Percentiles rank a stretch among this genome's conserved stretches.
These are phyloP conservation scores for Claviceps digitariae DNA, from an alignment of 2,329 filamentous ascomycete species.

Conservation along the genomic window DNA sequence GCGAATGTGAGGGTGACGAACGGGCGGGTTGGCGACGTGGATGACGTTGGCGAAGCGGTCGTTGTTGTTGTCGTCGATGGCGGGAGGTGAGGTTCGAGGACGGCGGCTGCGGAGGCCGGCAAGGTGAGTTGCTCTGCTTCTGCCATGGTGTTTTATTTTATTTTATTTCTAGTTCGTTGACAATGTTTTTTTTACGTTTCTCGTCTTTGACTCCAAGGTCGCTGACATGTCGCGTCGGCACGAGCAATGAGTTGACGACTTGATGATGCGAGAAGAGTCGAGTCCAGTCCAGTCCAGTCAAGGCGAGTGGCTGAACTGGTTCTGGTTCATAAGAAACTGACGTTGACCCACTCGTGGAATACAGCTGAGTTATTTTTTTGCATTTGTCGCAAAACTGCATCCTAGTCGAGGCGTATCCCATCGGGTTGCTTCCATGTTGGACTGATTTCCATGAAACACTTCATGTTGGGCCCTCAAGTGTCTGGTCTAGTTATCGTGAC, in stretches of 20 bases:
- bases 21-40: constrained; percentile 14
- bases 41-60: not conserved
- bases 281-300: not conserved
- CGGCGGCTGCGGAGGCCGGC: constrained; percentile 15
- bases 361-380: too few species aligned
- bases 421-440: too few species aligned
- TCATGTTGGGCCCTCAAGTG: too few species aligned
- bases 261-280: not conserved
- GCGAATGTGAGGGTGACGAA: constrained; percentile 80
- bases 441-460: too few species aligned
- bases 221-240: not conserved
- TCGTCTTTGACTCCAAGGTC: not conserved
- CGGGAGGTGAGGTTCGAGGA: constrained; percentile 22
- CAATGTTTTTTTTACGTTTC: not conserved
- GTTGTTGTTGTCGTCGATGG: constrained; percentile 4
- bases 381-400: too few species aligned
- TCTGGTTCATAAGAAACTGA: too few species aligned
- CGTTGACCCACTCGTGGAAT: not conserved
- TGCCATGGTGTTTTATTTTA: constrained; percentile 13
- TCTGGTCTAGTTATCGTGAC: too few species aligned
- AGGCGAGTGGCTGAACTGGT: not conserved
- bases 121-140: constrained; percentile 20
- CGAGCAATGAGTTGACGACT: not conserved
- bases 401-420: too few species aligned
- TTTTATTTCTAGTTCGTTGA: not conserved